These are phyloP conservation scores for Macrotyloma uniflorum DNA, from an alignment of 306 rosid genomes.

Conservation along the genomic window DNA sequence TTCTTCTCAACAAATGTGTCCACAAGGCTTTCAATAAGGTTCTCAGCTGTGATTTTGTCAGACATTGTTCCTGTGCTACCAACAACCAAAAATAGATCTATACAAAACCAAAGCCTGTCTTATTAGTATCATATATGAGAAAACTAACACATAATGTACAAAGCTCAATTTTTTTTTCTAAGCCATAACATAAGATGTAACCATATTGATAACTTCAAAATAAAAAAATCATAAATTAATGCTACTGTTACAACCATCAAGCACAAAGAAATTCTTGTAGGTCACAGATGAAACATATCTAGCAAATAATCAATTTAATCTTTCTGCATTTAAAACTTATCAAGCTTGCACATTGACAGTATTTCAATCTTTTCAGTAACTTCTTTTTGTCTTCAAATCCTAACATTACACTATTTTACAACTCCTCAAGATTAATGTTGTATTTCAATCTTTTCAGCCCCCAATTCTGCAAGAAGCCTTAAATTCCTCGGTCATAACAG, in stretches of 20 bases:
- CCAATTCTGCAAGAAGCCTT: background rate
- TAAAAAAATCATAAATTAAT: background rate
- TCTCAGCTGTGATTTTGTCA: conserved; percentile 64
- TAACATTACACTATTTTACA: background rate
- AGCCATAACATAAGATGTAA: background rate
- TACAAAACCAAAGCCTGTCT: background rate
- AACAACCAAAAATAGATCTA: conserved; percentile 9
- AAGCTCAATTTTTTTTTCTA: background rate
- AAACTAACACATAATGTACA: background rate
- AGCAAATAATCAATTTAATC: background rate
- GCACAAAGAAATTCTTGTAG: background rate
- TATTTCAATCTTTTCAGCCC: background rate
- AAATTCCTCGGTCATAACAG: background rate
- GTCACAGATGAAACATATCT: background rate
- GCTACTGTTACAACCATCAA: background rate
- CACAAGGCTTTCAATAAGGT: conserved; percentile 54
- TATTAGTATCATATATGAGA: background rate
- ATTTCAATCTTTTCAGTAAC: background rate
- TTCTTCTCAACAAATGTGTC: conserved; percentile 65
- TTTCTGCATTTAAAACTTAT: conserved; percentile 2
- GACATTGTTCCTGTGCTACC: conserved; percentile 61
- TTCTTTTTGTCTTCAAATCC: background rate
- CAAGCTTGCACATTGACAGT: background rate
- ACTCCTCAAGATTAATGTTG: background rate
- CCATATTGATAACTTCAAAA: background rate